phyloP scores from a whole-genome alignment of 1,284 basidiomycete genomes.

The Irpex sp. region DNA sequence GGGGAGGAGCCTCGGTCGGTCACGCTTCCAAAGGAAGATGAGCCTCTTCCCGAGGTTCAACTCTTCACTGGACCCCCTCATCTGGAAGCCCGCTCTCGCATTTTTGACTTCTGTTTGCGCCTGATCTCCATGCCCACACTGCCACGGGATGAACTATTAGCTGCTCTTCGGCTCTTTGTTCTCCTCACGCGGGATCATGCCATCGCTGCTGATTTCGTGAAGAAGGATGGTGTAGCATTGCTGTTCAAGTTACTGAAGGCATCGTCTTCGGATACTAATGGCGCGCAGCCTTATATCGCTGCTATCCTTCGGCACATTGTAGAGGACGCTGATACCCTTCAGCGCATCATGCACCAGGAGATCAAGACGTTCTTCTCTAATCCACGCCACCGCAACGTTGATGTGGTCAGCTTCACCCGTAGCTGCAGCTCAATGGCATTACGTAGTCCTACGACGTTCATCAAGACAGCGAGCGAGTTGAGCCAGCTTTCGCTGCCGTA shows the following conservation, averaged over 20 bases:
- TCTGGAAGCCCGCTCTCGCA: slow-evolving; percentile 54
- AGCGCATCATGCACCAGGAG: slow-evolving; percentile 78
- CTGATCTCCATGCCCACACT: slow-evolving; percentile 61
- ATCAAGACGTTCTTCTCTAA: slow-evolving; percentile 76
- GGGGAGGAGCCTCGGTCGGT: slow-evolving; percentile 69
- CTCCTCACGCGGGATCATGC: slow-evolving; percentile 73
- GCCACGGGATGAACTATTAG: slow-evolving; percentile 76
- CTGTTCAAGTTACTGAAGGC: slow-evolving; percentile 66
- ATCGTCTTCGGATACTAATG: slow-evolving; percentile 44
- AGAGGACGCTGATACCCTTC: slow-evolving; percentile 71
- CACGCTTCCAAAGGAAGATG: slow-evolving; percentile 61
- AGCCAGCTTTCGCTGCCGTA: slow-evolving; percentile 73
- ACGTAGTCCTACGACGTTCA: slow-evolving; percentile 76
- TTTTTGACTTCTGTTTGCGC: slow-evolving; percentile 74
- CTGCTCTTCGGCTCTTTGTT: slow-evolving; percentile 77
- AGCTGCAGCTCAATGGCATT: slow-evolving; percentile 80
- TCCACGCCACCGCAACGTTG: slow-evolving; percentile 66
- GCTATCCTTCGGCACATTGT: slow-evolving; percentile 90
- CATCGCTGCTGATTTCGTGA: slow-evolving; percentile 59
- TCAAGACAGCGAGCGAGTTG: slow-evolving; percentile 68
- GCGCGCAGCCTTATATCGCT: slow-evolving; percentile 81
- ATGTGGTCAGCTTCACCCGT: slow-evolving; percentile 73
- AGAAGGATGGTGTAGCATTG: slow-evolving; percentile 57
- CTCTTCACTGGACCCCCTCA: slow-evolving; percentile 56
- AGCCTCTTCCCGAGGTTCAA: slow-evolving; percentile 51